Percentiles rank a stretch among this genome's conserved stretches.
These are phyloP conservation scores for Heritiera littoralis DNA, from an alignment of 345 rosid species.

Conservation along the genomic window DNA sequence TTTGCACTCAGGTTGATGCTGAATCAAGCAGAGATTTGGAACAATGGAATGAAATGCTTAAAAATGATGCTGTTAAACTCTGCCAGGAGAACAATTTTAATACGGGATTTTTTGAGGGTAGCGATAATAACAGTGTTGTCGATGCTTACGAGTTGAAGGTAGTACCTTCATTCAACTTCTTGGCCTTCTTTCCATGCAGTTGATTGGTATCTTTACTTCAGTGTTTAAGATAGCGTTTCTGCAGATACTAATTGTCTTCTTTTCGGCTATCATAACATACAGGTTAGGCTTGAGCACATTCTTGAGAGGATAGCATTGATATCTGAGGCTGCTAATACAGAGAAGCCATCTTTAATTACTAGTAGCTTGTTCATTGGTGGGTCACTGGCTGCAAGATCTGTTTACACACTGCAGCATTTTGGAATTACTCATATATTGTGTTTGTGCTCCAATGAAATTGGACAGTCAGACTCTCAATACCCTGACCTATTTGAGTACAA, in stretches of 20 bases:
- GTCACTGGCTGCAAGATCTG: conserved; percentile 88
- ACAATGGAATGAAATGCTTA: conserved; percentile 95
- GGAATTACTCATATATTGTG: conserved; percentile 85
- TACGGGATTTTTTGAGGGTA: conserved; percentile 92
- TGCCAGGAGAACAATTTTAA: conserved; percentile 95
- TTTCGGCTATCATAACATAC: conserved; percentile 24
- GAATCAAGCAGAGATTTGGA: conserved; percentile 92
- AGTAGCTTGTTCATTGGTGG: conserved; percentile 80
- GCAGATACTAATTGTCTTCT: background rate
- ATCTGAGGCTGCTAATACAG: conserved; percentile 92
- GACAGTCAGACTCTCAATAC: conserved; percentile 91
- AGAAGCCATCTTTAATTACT: conserved; percentile 86
- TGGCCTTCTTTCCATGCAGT: conserved; percentile 7
- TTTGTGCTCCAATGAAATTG: conserved; percentile 94
- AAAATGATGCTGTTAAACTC: conserved; percentile 76
- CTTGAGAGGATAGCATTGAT: conserved; percentile 94
- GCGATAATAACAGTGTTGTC: conserved; percentile 69
- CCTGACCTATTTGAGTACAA: conserved; percentile 75
- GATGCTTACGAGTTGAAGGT: conserved; percentile 99
- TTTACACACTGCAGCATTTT: conserved; percentile 74
- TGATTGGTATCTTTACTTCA: background rate
- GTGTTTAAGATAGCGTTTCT: conserved; percentile 9
- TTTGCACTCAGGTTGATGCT: conserved; percentile 63
- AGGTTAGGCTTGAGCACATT: conserved; percentile 97
- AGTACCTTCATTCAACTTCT: conserved; percentile 2